Evolutionary conservation across 1,139 yeast species (phyloP), one percentile per base, ranked within the genome.

Genomic region (Saccharomyces uvarum): DNA sequence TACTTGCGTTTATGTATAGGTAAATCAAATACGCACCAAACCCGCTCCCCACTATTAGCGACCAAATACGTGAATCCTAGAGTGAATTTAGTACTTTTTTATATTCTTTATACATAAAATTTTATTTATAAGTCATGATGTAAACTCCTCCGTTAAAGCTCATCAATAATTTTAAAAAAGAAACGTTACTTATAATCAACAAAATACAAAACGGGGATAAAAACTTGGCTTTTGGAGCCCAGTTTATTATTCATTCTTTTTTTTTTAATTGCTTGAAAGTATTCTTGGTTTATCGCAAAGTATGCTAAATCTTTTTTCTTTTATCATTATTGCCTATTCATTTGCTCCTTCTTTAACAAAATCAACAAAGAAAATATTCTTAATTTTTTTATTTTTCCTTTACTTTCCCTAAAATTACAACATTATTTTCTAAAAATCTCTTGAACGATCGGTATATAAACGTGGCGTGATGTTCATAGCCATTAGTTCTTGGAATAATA

Each of bases 401-500:
- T 38, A 54, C 41, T 42, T 50, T 31, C 19, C 48, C 26, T 38
- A 38, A 16, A 41, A 47, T 32, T 51, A 24, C 29, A 47, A 14
- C 19, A 26, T 50, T 42, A 24, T 24, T 26, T 38, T n/a, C 59
- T 63, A 69, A 56, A 66, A 69, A 55, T 67, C 72, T 57, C 65
- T 70, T 16, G 76, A 70, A 60, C 76, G 77, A 55, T 84, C 91
- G 29, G 95, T 86, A 70, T 86, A 86, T 71, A 86, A 74, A 76
- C 95, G 83, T 58, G 95, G 95, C 31, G 93, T 82, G 62, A 93
- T 91, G 72, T 93, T 93, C 99, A 93, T 93, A 46, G 98, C 96
- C 98, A 93, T 91, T 68, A 93, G 80, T 76, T 93, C 99, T 76
- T 91, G 99, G 88, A 91, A 93, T 69, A 91, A 76, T 68, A 91